These are phyloP conservation scores for Hansenula sp. DNA, from an alignment of 1,139 yeast genomes.

Conservation along the genomic window DNA sequence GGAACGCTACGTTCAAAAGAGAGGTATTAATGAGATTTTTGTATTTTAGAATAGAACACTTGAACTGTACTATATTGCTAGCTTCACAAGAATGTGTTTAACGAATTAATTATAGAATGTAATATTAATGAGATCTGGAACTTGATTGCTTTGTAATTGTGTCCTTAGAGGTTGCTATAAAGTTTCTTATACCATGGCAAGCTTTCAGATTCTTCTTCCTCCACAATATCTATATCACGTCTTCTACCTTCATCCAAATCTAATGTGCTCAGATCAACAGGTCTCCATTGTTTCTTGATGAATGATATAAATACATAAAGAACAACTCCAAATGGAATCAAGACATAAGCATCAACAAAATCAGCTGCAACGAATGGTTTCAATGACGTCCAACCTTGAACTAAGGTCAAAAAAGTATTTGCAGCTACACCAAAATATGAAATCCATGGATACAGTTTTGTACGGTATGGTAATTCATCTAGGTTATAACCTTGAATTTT, in stretches of 20 bases:
- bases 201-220: constrained; percentile 2
- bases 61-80: no score
- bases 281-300: constrained; percentile 18
- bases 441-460: constrained; percentile 18
- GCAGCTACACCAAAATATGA: constrained; percentile 23
- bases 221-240: constrained; percentile 13
- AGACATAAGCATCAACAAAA: constrained; percentile 25
- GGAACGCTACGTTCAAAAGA: neutral
- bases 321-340: constrained; percentile 21
- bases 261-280: constrained; percentile 16
- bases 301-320: constrained; percentile 19
- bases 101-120: neutral
- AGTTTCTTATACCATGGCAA: constrained; percentile 3
- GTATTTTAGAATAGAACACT: neutral
- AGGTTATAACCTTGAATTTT: constrained; percentile 43
- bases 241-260: constrained; percentile 23
- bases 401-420: constrained; percentile 20
- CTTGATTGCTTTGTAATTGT: neutral
- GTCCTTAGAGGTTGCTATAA: neutral
- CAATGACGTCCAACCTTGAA: constrained; percentile 26
- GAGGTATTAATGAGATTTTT: neutral
- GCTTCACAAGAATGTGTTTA: neutral
- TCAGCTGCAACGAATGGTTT: constrained; percentile 24
- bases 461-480: constrained; percentile 16
- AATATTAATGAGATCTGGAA: neutral